A percentile compares a stretch with the other conserved stretches of the same genome.
These are phyloP conservation scores for Bodo saltans DNA, from an alignment of 78 protist genomes.

Conservation along the genomic window DNA sequence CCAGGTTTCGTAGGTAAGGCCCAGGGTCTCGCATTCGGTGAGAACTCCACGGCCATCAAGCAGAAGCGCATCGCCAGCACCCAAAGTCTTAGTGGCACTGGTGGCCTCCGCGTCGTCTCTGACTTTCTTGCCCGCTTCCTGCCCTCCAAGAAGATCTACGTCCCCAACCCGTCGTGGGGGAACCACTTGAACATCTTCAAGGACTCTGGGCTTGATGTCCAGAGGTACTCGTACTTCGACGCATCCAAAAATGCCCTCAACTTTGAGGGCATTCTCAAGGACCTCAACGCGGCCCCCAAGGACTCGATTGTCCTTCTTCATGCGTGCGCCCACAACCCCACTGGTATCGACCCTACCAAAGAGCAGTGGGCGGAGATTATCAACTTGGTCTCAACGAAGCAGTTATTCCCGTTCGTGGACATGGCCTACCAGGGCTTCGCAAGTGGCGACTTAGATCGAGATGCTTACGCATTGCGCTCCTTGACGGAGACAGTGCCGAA, in stretches of 20 bases:
- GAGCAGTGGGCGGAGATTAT: slow-evolving; percentile 48
- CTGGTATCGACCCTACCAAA: slow-evolving; percentile 79
- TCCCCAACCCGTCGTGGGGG: slow-evolving; percentile 97
- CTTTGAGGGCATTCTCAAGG: slow-evolving; percentile 57
- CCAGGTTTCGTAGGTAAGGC: slow-evolving; percentile 13
- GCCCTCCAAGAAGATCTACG: slow-evolving; percentile 49
- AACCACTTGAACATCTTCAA: slow-evolving; percentile 44
- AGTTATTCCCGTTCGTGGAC: slow-evolving; percentile 64
- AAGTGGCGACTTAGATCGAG: slow-evolving; percentile 67
- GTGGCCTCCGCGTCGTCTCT: slow-evolving; percentile 81
- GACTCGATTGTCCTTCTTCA: slow-evolving; percentile 63
- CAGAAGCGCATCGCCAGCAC: slow-evolving; percentile 45
- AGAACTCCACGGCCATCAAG: slow-evolving; percentile 2
- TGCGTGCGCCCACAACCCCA: slow-evolving; percentile 89
- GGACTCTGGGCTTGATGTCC: slow-evolving; percentile 43
- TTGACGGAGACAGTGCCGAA: slow-evolving; percentile 28
- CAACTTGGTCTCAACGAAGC: neutral
- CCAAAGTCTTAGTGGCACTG: slow-evolving; percentile 95
- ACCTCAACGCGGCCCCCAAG: slow-evolving; percentile 36
- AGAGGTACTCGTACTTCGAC: slow-evolving; percentile 65
- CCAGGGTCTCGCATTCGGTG: slow-evolving; percentile 16
- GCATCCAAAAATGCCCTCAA: slow-evolving; percentile 22
- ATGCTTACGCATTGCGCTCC: slow-evolving; percentile 51
- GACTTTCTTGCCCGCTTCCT: slow-evolving; percentile 59
- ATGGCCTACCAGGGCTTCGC: slow-evolving; percentile 86